phyloP scores from a whole-genome alignment of 768 basidiomycete genomes.

The Cystobasidium tubakii region DNA sequence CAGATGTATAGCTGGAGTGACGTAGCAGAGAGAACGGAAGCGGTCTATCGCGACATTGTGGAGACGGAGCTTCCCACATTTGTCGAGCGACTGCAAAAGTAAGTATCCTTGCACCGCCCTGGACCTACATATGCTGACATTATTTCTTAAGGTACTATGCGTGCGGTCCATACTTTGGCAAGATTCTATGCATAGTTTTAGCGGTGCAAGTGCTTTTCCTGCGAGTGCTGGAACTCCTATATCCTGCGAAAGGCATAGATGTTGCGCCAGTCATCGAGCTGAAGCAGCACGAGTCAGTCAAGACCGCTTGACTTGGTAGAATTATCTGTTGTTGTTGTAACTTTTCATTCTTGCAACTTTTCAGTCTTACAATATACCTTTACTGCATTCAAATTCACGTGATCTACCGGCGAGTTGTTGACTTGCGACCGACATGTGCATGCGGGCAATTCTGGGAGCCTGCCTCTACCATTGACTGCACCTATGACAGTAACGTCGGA shows the following conservation, averaged over 20 bases:
- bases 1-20: slow-evolving; percentile 81
- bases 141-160: slow-evolving; percentile 59
- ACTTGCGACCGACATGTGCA: too few species aligned
- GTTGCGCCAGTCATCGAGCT: slow-evolving; percentile 51
- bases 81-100: slow-evolving; percentile 74
- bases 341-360: neutral
- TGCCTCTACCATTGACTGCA: too few species aligned
- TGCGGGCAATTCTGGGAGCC: too few species aligned
- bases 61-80: slow-evolving; percentile 61
- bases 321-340: neutral
- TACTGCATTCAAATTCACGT: too few species aligned
- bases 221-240: slow-evolving; percentile 72
- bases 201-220: slow-evolving; percentile 86
- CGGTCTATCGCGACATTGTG: slow-evolving; percentile 69
- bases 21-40: slow-evolving; percentile 72
- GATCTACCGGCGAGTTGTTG: too few species aligned
- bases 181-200: slow-evolving; percentile 79
- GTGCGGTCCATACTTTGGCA: slow-evolving; percentile 74
- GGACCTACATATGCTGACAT: neutral
- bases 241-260: slow-evolving; percentile 71
- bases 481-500: neutral
- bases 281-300: neutral
- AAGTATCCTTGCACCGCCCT: slow-evolving; percentile 37
- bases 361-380: neutral
- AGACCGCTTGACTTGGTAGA: neutral